Conservation (phyloP, 2,329 filamentous ascomycete species). For the Polytolypa hystricis region DNA sequence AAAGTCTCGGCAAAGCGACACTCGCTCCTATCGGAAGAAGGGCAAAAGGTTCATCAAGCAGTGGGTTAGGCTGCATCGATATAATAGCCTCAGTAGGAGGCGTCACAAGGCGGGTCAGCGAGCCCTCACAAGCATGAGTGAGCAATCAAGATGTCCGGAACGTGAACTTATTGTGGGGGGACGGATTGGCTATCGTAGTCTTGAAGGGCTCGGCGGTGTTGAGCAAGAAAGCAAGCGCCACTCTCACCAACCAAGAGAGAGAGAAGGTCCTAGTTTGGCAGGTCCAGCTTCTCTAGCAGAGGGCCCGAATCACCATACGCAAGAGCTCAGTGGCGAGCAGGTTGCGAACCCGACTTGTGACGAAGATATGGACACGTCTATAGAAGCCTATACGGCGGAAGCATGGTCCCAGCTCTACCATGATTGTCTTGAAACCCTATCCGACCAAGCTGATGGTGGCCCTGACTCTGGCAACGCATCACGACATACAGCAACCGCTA, state of each 20-base stretch:
- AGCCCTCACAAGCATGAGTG: slow-evolving; percentile 9
- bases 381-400: slow-evolving; percentile 1
- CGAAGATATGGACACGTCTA: neutral
- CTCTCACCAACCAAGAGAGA: neutral
- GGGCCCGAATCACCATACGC: too few relatives aligned
- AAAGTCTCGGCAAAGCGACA: neutral
- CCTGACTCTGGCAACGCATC: neutral
- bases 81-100: slow-evolving; percentile 8
- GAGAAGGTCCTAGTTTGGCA: neutral
- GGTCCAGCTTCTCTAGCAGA: too few relatives aligned
- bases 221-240: slow-evolving; percentile 8
- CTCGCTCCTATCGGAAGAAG: slow-evolving; percentile 3
- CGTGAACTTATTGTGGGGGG: slow-evolving; percentile 12
- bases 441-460: neutral
- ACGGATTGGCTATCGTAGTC: slow-evolving; percentile 3
- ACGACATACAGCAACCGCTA: too few relatives aligned
- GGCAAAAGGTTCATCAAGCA: slow-evolving; percentile 8
- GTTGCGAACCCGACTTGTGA: too few relatives aligned
- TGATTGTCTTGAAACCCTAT: slow-evolving; percentile 3
- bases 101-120: slow-evolving; percentile 12
- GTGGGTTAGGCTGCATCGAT: slow-evolving; percentile 7
- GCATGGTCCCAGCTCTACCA: slow-evolving; percentile 6
- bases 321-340: too few relatives aligned
- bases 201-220: slow-evolving; percentile 11
- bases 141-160: slow-evolving; percentile 9